These are phyloP conservation scores for Leccinum olivaceopallidum DNA, from an alignment of 768 basidiomycete species.

Conservation along the genomic window DNA sequence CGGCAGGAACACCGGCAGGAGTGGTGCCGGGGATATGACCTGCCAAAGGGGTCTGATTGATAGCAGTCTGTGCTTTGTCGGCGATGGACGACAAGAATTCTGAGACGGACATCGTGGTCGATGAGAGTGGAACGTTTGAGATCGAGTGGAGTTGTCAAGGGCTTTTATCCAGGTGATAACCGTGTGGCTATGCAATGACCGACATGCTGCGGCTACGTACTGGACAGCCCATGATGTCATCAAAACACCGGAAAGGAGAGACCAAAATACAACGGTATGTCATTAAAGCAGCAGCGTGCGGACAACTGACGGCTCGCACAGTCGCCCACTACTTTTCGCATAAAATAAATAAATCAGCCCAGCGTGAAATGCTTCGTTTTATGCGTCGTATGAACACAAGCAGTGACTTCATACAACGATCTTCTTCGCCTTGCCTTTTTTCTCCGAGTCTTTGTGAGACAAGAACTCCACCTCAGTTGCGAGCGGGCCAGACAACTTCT, in stretches of 20 bases:
- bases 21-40: slow-evolving; percentile 51
- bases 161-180: slow-evolving; percentile 16
- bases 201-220: background rate
- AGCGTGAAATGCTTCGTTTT: slow-evolving; percentile 18
- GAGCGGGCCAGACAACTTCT: slow-evolving; percentile 79
- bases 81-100: slow-evolving; percentile 65
- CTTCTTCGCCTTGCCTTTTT: slow-evolving; percentile 88
- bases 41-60: slow-evolving; percentile 61
- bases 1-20: slow-evolving; percentile 33
- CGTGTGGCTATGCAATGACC: slow-evolving; percentile 26
- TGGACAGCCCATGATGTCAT: background rate
- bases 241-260: slow-evolving; percentile 6
- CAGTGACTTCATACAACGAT: slow-evolving; percentile 55
- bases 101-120: slow-evolving; percentile 53
- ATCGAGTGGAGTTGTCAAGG: slow-evolving; percentile 16
- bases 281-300: slow-evolving; percentile 26
- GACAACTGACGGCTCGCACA: slow-evolving; percentile 22
- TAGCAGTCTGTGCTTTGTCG: slow-evolving; percentile 75
- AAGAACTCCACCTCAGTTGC: slow-evolving; percentile 94
- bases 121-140: background rate
- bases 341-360: slow-evolving; percentile 35
- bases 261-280: slow-evolving; percentile 20
- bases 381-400: slow-evolving; percentile 18
- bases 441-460: slow-evolving; percentile 94
- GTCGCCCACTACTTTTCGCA: slow-evolving; percentile 25